A percentile compares a stretch with the other conserved stretches of the same genome.
These are phyloP conservation scores for Bassia scoparia DNA, from an alignment of 148 eudicot genomes.

Conservation along the genomic window DNA sequence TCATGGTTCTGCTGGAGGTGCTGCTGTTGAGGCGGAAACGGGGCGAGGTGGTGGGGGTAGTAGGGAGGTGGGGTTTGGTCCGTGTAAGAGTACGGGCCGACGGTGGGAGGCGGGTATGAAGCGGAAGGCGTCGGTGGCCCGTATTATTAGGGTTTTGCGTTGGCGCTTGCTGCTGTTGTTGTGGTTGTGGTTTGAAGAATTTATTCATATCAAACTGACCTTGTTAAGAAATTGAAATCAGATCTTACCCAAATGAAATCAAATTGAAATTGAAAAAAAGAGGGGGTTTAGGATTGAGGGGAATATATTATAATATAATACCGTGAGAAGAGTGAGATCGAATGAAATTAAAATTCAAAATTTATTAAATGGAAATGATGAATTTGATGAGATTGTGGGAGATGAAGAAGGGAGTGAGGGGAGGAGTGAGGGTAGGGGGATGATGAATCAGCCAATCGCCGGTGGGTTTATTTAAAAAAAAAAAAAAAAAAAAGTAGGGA, in stretches of 20 bases:
- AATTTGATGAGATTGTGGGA: too few species aligned
- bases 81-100: slow-evolving; percentile 38
- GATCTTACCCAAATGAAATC: too few species aligned
- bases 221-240: too few species aligned
- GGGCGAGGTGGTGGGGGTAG: slow-evolving; percentile 25
- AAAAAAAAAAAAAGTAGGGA: neutral
- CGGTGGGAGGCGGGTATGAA: slow-evolving; percentile 54
- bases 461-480: neutral
- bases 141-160: slow-evolving; percentile 42
- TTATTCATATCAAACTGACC: too few species aligned
- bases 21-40: slow-evolving; percentile 26
- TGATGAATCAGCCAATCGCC: neutral
- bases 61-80: slow-evolving; percentile 34
- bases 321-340: too few species aligned
- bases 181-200: slow-evolving; percentile 23
- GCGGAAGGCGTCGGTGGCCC: slow-evolving; percentile 36
- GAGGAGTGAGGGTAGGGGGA: neutral
- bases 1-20: slow-evolving; percentile 32
- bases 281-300: too few species aligned
- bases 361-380: neutral
- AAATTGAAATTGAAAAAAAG: too few species aligned
- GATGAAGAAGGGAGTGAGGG: neutral
- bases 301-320: too few species aligned
- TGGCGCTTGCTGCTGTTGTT: neutral
- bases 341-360: too few species aligned